Conservation (phyloP, 148 eudicot species). For the Pharnaceum exiguum region DNA sequence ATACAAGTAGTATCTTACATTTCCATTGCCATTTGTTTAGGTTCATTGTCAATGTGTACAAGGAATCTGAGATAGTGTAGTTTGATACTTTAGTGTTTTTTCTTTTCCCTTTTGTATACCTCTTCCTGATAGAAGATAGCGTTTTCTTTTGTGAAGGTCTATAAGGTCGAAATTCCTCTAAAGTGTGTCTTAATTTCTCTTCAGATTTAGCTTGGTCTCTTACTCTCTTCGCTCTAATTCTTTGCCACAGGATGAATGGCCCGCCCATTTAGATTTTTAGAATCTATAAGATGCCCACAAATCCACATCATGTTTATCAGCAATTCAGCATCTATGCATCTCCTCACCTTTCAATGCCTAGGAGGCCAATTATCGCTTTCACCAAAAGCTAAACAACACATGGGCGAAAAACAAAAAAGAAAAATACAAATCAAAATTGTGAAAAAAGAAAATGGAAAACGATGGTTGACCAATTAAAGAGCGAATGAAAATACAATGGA, state of each 20-base stretch:
- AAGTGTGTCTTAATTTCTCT: too few species aligned
- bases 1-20: too few species aligned
- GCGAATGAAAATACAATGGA: too few species aligned
- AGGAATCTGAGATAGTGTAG: neutral
- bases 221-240: neutral
- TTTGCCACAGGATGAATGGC: constrained; percentile 8
- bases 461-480: too few species aligned
- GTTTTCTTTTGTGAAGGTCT: too few species aligned
- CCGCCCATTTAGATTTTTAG: neutral
- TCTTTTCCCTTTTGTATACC: too few species aligned
- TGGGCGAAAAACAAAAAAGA: too few species aligned
- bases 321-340: too few species aligned
- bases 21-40: neutral
- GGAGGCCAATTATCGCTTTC: neutral
- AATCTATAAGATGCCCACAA: constrained; percentile 7
- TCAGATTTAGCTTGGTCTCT: neutral
- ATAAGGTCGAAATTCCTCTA: neutral
- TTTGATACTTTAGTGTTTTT: too few species aligned
- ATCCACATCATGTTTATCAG: constrained; percentile 10
- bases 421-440: too few species aligned
- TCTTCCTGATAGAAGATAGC: too few species aligned
- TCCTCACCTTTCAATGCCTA: neutral
- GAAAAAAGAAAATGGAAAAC: too few species aligned
- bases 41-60: neutral
- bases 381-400: neutral